Evolutionary conservation across 192 early-diverging fungal species (phyloP).

Genomic region (Umbelopsis sp.): DNA sequence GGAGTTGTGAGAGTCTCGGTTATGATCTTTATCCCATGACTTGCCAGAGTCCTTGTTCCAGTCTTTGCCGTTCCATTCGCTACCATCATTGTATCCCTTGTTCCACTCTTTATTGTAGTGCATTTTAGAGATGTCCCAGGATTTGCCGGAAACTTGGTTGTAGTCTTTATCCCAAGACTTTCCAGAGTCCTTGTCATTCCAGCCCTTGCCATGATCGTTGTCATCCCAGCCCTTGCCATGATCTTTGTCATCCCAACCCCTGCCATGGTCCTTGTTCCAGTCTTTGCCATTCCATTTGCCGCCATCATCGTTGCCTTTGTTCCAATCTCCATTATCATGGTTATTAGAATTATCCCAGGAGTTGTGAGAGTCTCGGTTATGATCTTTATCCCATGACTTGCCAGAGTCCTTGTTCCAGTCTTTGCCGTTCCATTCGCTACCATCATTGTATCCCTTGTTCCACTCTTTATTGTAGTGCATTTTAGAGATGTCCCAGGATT

Average conservation of each 20-base stretch:
- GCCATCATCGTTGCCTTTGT: neutral
- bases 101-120: no score
- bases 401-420: no score
- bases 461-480: neutral
- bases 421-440: neutral
- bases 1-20: neutral
- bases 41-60: neutral
- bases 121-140: no score
- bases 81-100: neutral
- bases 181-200: neutral
- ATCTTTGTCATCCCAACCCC: neutral
- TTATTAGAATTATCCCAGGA: no score
- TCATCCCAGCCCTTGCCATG: neutral
- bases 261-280: neutral
- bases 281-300: neutral
- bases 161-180: neutral
- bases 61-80: neutral
- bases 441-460: neutral
- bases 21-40: neutral
- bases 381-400: neutral
- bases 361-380: neutral
- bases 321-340: neutral
- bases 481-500: no score
- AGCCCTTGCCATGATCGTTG: neutral
- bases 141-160: neutral